Base-by-base conservation (phyloP, 805 yeast species). In the Saturnispora diversa region DNA sequence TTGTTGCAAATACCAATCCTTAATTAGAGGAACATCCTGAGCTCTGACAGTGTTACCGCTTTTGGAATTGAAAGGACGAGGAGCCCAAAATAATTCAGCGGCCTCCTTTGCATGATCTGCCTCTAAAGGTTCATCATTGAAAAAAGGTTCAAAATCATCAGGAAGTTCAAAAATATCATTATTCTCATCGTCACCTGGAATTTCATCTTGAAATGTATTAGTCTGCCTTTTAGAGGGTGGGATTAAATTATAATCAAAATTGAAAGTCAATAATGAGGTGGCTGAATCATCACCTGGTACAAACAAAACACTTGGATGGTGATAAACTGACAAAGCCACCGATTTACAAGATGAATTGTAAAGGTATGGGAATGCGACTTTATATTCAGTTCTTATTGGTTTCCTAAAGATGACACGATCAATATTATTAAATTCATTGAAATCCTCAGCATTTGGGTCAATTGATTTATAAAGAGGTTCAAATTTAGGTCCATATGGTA, bases 401-500 rank as follows among this genome's bases (percentile, higher is more conserved):
- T 65, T 65, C 45, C 99, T 70, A 61, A 84, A 81, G 17, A 92
- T 86, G 19, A 87, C 77, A 55, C 95, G 66, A 54, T 88, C 96
- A 29, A 90, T 72, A 7, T 95, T 75, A 52, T 88, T 88, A 63
- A 92, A 88, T 58, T 90, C 97, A 40, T 84, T 85, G 59, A 72
- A 83, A 55, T 88, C 97, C 44, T 82, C 90, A 21, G 59, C 57
- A 34, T 77, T 83, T 21, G 70, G 69, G 49, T 77, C 77, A 28
- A 68, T 64, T 39, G 80, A 84, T 45, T 79, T 77, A 61, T 69
- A 76, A 12, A 88, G 61, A 0, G 95, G 95, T 62, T 88, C 97
- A 60, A 87, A 92, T 55, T 82, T 84, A 10, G 99, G 97, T 0
- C 98, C 99, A 10, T 95, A 95, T 0, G 97, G 96, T 25, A 92